Base-by-base conservation (phyloP, 192 early-diverging fungal genomes). In the Cladochytrium replicatum region DNA sequence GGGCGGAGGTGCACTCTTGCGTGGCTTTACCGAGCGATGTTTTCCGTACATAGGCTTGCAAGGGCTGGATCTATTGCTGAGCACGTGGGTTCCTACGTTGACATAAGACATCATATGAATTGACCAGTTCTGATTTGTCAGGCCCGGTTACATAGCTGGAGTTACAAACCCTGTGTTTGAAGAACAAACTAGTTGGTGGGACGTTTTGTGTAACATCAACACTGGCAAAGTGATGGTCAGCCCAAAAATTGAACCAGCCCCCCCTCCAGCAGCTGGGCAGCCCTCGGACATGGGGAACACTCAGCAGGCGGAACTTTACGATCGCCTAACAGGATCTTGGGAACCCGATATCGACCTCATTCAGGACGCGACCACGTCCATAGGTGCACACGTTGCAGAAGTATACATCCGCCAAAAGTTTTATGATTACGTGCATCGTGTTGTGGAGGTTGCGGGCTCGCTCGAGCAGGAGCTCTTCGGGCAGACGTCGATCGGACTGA, bases 141-240 rank as follows among this genome's bases (percentile, higher is more conserved):
- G 65, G 47, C 75, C 88, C 17, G 91, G 89, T 4, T 97, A 87
- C 63, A 90, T 97, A 64, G 93, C 93, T 2, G 93, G 93, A 11
- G 91, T 94, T 6, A 93, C 93, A 0, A 94, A 97, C 63, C 87
- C 88, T n/a, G 77, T 86, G 0, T 92, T 95, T 68, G 91, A 93
- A 57, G 87, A 94, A 56, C 83, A 91, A 29, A 74, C 85, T 8
- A 69, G 79, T 42, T 91, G 91, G 89, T 97, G 91, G 91, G 93
- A 97, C 72, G 73, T 97, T n/a, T 69, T 92, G 15, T 94, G 85
- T 63, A 91, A 95, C 59, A 86, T 97, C 50, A 86, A 84, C 52
- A 89, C 90, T 1, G 89, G 89, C 41, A 88, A 85, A 54, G 91
- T 97, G 43, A 88, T 82, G n/a, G 84, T 97, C 32, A 91, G 88